Evolutionary conservation across 805 yeast genomes (phyloP), one percentile per base, ranked within the genome.

Genomic region (Kodamaea hsintzibuensis): DNA sequence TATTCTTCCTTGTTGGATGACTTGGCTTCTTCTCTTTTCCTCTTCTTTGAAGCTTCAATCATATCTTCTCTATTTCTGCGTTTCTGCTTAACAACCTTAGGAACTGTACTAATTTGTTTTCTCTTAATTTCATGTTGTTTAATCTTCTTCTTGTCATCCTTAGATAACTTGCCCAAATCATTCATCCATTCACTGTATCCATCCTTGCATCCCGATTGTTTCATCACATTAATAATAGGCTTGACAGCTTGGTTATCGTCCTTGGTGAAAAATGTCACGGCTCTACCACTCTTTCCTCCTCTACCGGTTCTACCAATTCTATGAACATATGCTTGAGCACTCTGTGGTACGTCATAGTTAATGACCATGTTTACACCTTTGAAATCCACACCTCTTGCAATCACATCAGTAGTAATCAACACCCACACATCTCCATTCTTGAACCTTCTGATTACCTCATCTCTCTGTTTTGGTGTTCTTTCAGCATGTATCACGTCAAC

Each of bases 291-390:
- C 56, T 88, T 83, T 0, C 96, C 97, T 51, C 91, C 97, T 79
- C 99, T 86, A 61, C 99, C 99, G 1, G 99, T 93, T 79, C 99
- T 88, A 71, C 99, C 99, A 63, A 95, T 90, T 74, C 99, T 84
- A 71, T 95, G 99, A 46, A 95, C 97, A 68, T 95, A 95, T 0
- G 97, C 87, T 70, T 93, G 98, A 0, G 98, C 91, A 44, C 88
- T 83, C 62, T 85, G 89, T 14, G 99, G 99, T 10, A 95, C 96
- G 71, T 95, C 99, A 69, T 95, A 95, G 72, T 95, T 95, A 60
- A 95, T 89, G 42, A 95, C 98, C 55, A 96, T 69, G 65, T 92
- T 95, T 49, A 95, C 93, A 52, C 98, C 98, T 65, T 91, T 91
- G 75, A 95, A 95, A 70, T 95, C 99, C 55, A 95, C 89, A 78